phyloP scores from a whole-genome alignment of 176 grass and related monocot genomes.

The Bonia amplexicaulis region DNA sequence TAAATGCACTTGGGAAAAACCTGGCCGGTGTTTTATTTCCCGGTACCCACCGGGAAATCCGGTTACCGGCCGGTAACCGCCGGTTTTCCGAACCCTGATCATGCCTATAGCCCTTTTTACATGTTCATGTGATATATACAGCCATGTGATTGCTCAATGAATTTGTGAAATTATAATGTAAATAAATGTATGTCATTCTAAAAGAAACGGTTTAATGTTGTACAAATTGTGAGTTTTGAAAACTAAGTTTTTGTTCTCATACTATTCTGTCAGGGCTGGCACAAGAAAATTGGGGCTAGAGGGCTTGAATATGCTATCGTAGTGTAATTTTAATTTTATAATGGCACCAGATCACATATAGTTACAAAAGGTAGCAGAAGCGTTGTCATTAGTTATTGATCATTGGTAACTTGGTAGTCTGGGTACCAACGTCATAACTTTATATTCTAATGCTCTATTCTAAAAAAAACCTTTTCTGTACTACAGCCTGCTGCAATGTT shows the following conservation, averaged over 20 bases:
- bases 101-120: not conserved
- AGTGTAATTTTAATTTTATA: conserved; percentile 13
- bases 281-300: not conserved
- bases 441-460: not conserved
- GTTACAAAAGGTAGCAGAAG: not conserved
- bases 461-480: conserved; percentile 6
- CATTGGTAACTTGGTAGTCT: not conserved
- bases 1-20: too few relatives aligned
- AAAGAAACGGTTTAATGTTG: not conserved
- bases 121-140: not conserved
- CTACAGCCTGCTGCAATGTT: conserved; percentile 85
- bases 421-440: not conserved
- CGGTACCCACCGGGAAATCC: too few relatives aligned
- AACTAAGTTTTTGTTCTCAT: not conserved
- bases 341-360: not conserved
- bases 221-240: conserved; percentile 1
- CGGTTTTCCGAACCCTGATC: too few relatives aligned
- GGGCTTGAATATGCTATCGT: not conserved
- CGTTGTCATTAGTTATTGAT: not conserved
- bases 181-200: not conserved
- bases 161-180: conserved; percentile 13
- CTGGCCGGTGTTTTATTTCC: too few relatives aligned
- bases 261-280: not conserved
- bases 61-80: too few relatives aligned
- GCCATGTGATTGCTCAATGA: not conserved